These are phyloP conservation scores for Meyerozyma smithsonii DNA, from an alignment of 1,139 yeast species.

Conservation along the genomic window DNA sequence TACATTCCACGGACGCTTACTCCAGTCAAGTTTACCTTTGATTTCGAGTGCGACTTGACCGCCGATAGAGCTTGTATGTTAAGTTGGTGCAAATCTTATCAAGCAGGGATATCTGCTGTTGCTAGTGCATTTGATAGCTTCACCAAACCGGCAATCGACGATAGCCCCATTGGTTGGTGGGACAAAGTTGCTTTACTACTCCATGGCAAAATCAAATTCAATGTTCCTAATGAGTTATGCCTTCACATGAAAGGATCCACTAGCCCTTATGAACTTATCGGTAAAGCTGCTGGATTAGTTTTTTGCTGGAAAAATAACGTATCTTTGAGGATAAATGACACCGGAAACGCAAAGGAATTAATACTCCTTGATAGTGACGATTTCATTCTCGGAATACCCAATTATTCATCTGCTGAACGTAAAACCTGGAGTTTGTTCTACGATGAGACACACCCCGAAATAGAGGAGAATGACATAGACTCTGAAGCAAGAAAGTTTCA, in stretches of 20 bases:
- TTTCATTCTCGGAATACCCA: conserved; percentile 65
- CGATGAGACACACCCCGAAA: conserved; percentile 19
- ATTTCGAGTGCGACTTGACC: conserved; percentile 29
- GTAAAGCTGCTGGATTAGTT: conserved; percentile 72
- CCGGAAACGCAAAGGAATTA: conserved; percentile 58
- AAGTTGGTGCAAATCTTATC: conserved; percentile 43
- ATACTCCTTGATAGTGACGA: conserved; percentile 61
- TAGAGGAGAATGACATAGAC: conserved; percentile 16
- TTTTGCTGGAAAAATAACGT: conserved; percentile 74
- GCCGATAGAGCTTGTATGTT: conserved; percentile 38
- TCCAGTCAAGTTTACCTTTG: conserved; percentile 39
- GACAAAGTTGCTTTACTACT: conserved; percentile 38
- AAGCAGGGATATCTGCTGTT: conserved; percentile 33
- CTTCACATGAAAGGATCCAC: conserved; percentile 62
- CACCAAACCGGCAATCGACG: conserved; percentile 74
- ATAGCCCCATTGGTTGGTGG: conserved; percentile 81
- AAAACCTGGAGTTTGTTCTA: conserved; percentile 34
- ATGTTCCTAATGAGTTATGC: conserved; percentile 46
- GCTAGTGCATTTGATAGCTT: conserved; percentile 46
- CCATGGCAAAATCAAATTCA: conserved; percentile 51
- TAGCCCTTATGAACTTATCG: conserved; percentile 70
- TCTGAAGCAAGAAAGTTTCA: conserved; percentile 29
- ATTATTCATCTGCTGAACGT: conserved; percentile 34
- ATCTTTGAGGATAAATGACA: conserved; percentile 52
- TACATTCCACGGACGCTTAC: conserved; percentile 41